Conservation (phyloP, 139 green algal genomes). For the Picochlorum sp. region DNA sequence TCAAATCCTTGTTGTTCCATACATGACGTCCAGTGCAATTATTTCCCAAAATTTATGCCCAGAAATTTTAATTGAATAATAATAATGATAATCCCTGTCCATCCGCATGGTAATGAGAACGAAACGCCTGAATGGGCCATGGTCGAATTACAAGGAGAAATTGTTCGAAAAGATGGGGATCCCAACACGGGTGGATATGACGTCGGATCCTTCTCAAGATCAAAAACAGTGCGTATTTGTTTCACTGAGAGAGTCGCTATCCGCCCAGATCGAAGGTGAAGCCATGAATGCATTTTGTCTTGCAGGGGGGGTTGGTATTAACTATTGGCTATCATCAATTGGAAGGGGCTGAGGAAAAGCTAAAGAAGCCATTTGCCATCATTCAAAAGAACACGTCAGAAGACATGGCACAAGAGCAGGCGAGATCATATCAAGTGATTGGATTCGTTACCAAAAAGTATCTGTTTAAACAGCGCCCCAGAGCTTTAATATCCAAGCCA, state of each 20-base stretch:
- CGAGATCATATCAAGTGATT: neutral
- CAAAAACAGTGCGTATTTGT: constrained; percentile 20
- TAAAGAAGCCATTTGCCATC: constrained; percentile 77
- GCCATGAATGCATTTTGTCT: neutral
- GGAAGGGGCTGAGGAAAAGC: constrained; percentile 56
- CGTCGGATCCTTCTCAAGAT: constrained; percentile 29
- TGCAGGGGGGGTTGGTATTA: constrained; percentile 44
- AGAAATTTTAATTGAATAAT: constrained; percentile 8
- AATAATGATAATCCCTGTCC: constrained; percentile 19
- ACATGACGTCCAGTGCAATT: too few species aligned
- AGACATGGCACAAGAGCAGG: constrained; percentile 1
- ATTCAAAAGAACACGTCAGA: constrained; percentile 31
- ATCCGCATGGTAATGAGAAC: constrained; percentile 2
- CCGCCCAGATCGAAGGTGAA: neutral
- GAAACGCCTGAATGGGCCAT: constrained; percentile 27
- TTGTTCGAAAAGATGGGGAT: constrained; percentile 25
- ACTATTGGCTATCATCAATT: constrained; percentile 76
- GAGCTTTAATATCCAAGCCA: constrained; percentile 53
- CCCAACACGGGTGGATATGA: constrained; percentile 20
- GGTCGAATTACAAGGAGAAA: constrained; percentile 47
- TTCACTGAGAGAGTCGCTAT: neutral
- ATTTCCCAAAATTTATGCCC: too few species aligned
- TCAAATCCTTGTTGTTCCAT: too few species aligned
- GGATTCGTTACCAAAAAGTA: constrained; percentile 68
- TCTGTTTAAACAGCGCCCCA: constrained; percentile 73